Evolutionary conservation across 2,329 filamentous ascomycete species (phyloP).

Genomic region (Pseudonectria buxi): DNA sequence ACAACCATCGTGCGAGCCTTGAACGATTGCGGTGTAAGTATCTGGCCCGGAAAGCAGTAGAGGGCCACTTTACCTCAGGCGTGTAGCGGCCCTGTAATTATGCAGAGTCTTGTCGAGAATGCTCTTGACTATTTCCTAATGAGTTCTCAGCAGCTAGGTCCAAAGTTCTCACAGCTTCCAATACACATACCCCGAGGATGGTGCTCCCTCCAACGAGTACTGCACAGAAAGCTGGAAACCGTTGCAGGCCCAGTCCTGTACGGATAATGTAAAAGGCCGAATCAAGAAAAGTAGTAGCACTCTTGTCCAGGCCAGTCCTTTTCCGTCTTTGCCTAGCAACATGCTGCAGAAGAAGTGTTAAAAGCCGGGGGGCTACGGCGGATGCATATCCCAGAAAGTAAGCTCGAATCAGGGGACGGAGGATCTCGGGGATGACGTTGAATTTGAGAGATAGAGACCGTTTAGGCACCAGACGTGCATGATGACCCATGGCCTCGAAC

Average conservation of each 20-base stretch:
- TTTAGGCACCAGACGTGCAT: slow-evolving; percentile 11
- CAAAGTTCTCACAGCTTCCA: slow-evolving; percentile 1
- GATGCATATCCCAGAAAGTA: slow-evolving; percentile 57
- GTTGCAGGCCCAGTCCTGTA: slow-evolving; percentile 45
- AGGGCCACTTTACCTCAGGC: slow-evolving; percentile 19
- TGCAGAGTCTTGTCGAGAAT: slow-evolving; percentile 20
- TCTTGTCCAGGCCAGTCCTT: slow-evolving; percentile 21
- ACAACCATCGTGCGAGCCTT: slow-evolving; percentile 52
- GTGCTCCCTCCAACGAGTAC: slow-evolving; percentile 53
- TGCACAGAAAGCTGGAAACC: slow-evolving; percentile 59
- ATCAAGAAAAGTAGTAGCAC: slow-evolving; percentile 25
- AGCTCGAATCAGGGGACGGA: slow-evolving; percentile 52
- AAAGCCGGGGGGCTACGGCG: slow-evolving; percentile 48
- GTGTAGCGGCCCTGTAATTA: slow-evolving; percentile 17
- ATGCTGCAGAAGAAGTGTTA: slow-evolving; percentile 48
- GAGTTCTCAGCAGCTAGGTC: slow-evolving; percentile 7
- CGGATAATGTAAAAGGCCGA: slow-evolving; percentile 36
- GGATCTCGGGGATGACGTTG: slow-evolving; percentile 37
- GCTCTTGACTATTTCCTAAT: slow-evolving; percentile 25
- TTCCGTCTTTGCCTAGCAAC: slow-evolving; percentile 32
- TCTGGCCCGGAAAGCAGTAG: slow-evolving; percentile 1
- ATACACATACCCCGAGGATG: slow-evolving; percentile 46
- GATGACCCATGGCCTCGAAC: slow-evolving; percentile 10
- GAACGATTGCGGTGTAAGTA: slow-evolving; percentile 8
- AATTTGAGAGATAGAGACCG: slow-evolving; percentile 19